Evolutionary conservation across 345 rosid genomes (phyloP), one percentile per base, ranked within the genome.

Genomic region (Limnanthes douglasii): DNA sequence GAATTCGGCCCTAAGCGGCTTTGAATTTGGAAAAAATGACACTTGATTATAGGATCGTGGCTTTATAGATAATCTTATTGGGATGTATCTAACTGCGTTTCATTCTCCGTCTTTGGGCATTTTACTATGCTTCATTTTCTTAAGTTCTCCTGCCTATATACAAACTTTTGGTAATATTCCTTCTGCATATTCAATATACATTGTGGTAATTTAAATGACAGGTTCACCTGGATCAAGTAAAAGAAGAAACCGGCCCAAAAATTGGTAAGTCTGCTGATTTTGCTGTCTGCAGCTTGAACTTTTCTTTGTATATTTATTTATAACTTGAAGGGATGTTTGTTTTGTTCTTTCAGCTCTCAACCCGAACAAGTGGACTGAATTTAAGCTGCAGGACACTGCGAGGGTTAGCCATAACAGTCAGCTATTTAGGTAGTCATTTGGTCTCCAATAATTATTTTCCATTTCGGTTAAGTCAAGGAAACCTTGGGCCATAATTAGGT

Each of bases 331-430:
- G 22, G 16, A 31, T n/a, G 9, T 51, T 4, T 48, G 49, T 42
- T 15, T 4, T 36, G 2, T 34, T 26, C 31, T 58, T 56, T 50
- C 66, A 78, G 95, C 97, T 52, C 74, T 86, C 36, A 78, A 72
- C 43, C 75, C 97, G 7, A 72, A 86, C 51, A 78, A 82, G 48
- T 86, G 97, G 97, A 66, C 66, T 66, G 95, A 67, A 64, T 86
- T 86, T 51, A 86, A 78, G 67, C 69, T 86, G 44, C 93, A 75
- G 62, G 97, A 86, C 51, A 75, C 93, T 30, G 97, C 88, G 16
- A 71, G 78, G 44, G 97, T 86, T 57, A 86, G 86, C 68, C 95
- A 86, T 51, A 78, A 86, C 60, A 48, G 76, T 38, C 88, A 86
- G 30, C 53, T 86, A 53, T 86, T 65, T 71, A 86, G 95, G 97